Conservation (phyloP, 177 flowering plant genomes). For the Tripterygium wilfordii region DNA sequence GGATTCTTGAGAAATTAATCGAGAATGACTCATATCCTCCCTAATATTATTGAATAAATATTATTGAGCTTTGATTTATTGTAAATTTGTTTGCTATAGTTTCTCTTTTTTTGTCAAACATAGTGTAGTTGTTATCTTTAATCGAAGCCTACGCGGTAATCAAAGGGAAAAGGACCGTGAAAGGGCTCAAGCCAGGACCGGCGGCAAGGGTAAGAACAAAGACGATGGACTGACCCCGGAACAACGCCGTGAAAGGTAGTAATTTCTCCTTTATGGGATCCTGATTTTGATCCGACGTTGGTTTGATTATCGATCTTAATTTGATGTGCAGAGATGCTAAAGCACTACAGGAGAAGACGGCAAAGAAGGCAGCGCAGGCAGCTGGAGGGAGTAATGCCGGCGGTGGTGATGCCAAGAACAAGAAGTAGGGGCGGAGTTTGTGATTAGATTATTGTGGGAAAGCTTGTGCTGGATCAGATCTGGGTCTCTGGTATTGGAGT, state of each 20-base stretch:
- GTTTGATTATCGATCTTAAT: not conserved
- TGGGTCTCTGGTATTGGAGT: not conserved
- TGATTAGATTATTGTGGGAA: not conserved
- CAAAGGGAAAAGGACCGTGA: slow-evolving; percentile 86
- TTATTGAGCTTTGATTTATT: too few relatives aligned
- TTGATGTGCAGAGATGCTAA: slow-evolving; percentile 26
- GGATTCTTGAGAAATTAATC: too few relatives aligned
- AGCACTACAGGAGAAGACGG: slow-evolving; percentile 32
- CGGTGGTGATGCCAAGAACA: slow-evolving; percentile 17
- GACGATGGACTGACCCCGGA: slow-evolving; percentile 94
- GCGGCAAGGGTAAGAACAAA: slow-evolving; percentile 32
- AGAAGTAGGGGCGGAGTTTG: slow-evolving; percentile 5
- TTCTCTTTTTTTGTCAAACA: not conserved
- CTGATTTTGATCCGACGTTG: not conserved
- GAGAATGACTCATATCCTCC: too few relatives aligned
- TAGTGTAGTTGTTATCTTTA: not conserved
- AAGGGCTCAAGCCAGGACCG: slow-evolving; percentile 57
- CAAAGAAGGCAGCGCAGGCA: slow-evolving; percentile 32
- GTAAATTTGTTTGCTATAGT: not conserved
- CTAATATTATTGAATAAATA: too few relatives aligned
- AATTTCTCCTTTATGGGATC: too few relatives aligned
- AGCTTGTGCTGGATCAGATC: not conserved
- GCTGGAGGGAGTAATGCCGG: slow-evolving; percentile 11
- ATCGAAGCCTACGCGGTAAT: slow-evolving; percentile 51
- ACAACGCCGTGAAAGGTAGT: slow-evolving; percentile 77